Conservation (phyloP, 176 grass and related monocot genomes). For the Aegilops umbellulata region DNA sequence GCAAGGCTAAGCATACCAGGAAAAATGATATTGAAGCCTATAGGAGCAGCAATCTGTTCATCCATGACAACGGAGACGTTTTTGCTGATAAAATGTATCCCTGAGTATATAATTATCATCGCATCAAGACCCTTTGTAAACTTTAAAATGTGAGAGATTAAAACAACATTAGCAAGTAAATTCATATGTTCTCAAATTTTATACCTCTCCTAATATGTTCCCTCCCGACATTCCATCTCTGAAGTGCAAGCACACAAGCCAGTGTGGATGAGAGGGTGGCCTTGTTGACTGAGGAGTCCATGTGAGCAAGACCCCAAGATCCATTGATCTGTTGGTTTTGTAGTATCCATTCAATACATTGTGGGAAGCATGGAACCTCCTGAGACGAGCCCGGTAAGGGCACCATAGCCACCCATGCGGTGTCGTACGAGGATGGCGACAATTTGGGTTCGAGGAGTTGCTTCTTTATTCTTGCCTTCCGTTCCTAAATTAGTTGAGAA, state of each 20-base stretch:
- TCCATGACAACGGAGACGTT: slow-evolving; percentile 51
- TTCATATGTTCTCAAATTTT: slow-evolving; percentile 9
- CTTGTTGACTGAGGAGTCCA: slow-evolving; percentile 31
- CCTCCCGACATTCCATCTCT: slow-evolving; percentile 62
- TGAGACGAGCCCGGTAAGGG: slow-evolving; percentile 37
- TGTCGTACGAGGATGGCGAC: slow-evolving; percentile 58
- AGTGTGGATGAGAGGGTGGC: slow-evolving; percentile 56
- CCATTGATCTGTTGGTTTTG: slow-evolving; percentile 62
- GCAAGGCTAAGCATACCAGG: slow-evolving; percentile 56
- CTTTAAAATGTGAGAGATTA: background rate
- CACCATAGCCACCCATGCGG: slow-evolving; percentile 89
- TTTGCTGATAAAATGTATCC: slow-evolving; percentile 50
- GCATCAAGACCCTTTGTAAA: background rate
- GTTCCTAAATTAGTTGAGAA: background rate
- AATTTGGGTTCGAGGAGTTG: slow-evolving; percentile 36
- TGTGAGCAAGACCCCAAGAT: slow-evolving; percentile 48
- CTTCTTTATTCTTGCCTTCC: slow-evolving; percentile 50
- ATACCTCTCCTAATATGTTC: slow-evolving; percentile 67
- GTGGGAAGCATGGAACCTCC: slow-evolving; percentile 46
- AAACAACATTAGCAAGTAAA: background rate
- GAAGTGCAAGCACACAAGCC: slow-evolving; percentile 71
- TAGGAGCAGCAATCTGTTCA: slow-evolving; percentile 38
- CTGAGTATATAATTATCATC: slow-evolving; percentile 28
- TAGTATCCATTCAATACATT: slow-evolving; percentile 69
- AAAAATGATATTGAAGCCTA: slow-evolving; percentile 79